Conservation (phyloP, 495 filamentous ascomycete species). For the Trichoderma gamsii region DNA sequence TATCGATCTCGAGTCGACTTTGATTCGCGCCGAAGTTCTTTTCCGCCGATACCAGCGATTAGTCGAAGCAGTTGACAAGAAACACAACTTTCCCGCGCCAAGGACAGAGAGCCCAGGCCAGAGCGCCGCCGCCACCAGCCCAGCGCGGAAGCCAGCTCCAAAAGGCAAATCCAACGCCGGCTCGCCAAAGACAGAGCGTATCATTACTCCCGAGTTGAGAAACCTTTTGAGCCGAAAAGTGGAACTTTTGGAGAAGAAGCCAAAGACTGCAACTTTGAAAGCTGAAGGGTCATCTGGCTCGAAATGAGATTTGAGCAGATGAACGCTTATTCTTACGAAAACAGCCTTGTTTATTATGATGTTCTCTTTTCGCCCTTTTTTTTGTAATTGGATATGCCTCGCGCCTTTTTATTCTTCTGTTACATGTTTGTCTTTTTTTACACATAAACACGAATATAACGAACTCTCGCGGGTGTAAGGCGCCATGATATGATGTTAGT, state of each 20-base stretch:
- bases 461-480: neutral
- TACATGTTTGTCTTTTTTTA: neutral
- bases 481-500: neutral
- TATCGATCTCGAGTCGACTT: conserved; percentile 78
- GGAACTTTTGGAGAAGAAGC: conserved; percentile 51
- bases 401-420: neutral
- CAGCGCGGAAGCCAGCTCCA: conserved; percentile 18
- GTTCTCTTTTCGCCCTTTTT: neutral
- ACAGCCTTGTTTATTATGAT: too few species aligned
- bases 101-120: neutral
- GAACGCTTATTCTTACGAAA: too few species aligned
- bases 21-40: conserved; percentile 79
- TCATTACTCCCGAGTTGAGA: conserved; percentile 78
- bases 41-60: conserved; percentile 82
- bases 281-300: neutral
- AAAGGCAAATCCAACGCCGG: conserved; percentile 31
- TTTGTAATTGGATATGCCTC: neutral
- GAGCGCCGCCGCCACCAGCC: neutral
- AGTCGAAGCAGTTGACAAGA: conserved; percentile 84
- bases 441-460: neutral
- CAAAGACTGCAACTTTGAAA: neutral
- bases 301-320: neutral
- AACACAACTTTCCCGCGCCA: conserved; percentile 64
- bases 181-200: conserved; percentile 42
- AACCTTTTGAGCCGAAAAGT: conserved; percentile 67